Evolutionary conservation across 208 protist species (phyloP), one percentile per base, ranked within the genome.

Genomic region (Leishmania major): DNA sequence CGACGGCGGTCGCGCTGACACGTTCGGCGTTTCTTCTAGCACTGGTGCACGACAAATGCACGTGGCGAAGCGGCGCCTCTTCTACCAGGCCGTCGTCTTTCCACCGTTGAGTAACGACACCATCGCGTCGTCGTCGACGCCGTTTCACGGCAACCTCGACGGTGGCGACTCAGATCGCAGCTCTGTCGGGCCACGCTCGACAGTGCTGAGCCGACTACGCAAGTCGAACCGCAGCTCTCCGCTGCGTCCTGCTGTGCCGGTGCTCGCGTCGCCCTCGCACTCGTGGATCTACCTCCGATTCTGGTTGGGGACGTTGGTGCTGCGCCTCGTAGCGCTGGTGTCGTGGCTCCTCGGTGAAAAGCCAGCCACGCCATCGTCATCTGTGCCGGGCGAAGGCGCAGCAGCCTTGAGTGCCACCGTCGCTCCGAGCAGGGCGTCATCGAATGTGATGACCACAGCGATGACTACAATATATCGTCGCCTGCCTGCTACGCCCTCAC

Each of bases 201-300:
- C 82, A 2, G 57, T 79, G 31, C 51, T 73, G 37, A 37, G 70
- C 47, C 71, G 60, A 0, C n/a, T 75, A 37, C 51, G 77, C 28
- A 28, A 75, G 59, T 75, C 77, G 25, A 55, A 62, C 19, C 62
- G 77, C 73, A 69, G 60, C 19, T 51, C 73, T 17, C 8, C 77
- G 2, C 35, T 70, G 55, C 82, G 45, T 6, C 72, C 72, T 19
- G 17, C 62, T 35, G 77, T 85, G 15, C 72, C 37, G 15, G 82
- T 85, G 57, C 47, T 43, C 19, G 60, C 77, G n/a, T 82, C 73
- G 7, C 82, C 82, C 31, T 55, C 25, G 71, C 77, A 80, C 53
- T 71, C 64, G 8, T 87, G 84, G 84, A 79, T 95, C 37, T 90
- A 90, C 77, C 79, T 91, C 5, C 90, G 88, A 2, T 91, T 75